phyloP scores from a whole-genome alignment of 208 protist species.

The Leishmania gerbilli region DNA sequence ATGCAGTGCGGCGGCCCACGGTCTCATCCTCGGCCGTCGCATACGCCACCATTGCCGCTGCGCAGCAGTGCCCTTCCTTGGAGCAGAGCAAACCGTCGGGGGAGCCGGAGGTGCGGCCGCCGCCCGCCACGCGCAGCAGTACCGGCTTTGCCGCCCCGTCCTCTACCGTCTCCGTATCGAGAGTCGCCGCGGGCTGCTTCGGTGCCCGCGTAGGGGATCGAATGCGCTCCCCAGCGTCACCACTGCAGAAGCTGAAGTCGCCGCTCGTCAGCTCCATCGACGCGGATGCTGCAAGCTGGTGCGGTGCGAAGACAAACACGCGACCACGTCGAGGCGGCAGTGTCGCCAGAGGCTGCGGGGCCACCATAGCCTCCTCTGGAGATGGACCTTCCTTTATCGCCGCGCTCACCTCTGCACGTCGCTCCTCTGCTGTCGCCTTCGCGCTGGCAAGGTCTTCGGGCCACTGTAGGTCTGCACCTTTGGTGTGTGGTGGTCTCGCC shows the following conservation, averaged over 20 bases:
- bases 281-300: conserved; percentile 5
- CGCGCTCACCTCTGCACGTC: not conserved
- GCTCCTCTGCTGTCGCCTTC: too few species aligned
- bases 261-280: conserved; percentile 8
- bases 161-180: not conserved
- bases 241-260: conserved; percentile 1
- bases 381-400: not conserved
- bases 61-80: conserved; percentile 24
- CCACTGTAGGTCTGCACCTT: not conserved
- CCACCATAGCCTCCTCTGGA: not conserved
- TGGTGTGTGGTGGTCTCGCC: not conserved
- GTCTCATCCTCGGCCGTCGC: conserved; percentile 11
- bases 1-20: conserved; percentile 9
- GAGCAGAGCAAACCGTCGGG: conserved; percentile 18
- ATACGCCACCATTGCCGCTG: not conserved
- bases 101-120: conserved; percentile 20
- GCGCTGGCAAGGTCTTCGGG: not conserved
- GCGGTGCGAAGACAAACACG: conserved; percentile 20
- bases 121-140: conserved; percentile 4
- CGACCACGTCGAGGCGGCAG: conserved; percentile 7
- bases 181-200: not conserved
- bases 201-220: not conserved
- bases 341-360: conserved; percentile 7
- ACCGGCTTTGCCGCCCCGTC: conserved; percentile 5
- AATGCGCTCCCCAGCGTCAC: not conserved